Evolutionary conservation across 108 stramenopile genomes (phyloP).

Genomic region (Pseudonitzschia pungens): DNA sequence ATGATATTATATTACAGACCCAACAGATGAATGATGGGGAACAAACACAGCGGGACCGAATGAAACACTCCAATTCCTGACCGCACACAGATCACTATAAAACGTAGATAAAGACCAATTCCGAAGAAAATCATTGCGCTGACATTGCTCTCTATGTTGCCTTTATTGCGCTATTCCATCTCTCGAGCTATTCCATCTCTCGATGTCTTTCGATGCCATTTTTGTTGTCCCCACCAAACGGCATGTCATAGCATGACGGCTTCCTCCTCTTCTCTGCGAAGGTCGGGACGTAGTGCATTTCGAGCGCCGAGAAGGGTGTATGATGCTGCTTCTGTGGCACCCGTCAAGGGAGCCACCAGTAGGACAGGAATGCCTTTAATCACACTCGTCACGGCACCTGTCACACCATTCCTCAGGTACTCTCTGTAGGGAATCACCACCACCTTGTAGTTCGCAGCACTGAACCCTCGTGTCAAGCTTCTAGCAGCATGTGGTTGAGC

Average conservation of each 20-base stretch:
- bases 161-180: background rate
- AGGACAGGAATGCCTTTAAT: constrained; percentile 76
- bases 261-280: constrained; percentile 74
- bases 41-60: too few relatives aligned
- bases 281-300: constrained; percentile 81
- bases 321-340: constrained; percentile 78
- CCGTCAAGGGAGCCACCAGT: constrained; percentile 69
- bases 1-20: too few relatives aligned
- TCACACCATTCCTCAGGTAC: constrained; percentile 57
- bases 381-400: constrained; percentile 65
- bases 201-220: too few relatives aligned
- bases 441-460: constrained; percentile 80
- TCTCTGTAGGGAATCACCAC: constrained; percentile 74
- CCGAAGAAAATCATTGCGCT: background rate
- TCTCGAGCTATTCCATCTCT: too few relatives aligned
- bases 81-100: too few relatives aligned
- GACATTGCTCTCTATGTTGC: background rate
- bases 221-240: background rate
- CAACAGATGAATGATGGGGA: too few relatives aligned
- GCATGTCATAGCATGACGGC: constrained; percentile 18
- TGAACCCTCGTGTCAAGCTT: constrained; percentile 67
- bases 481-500: constrained; percentile 56
- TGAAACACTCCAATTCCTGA: too few relatives aligned
- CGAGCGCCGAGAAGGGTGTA: constrained; percentile 75
- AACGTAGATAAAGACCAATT: background rate